Evolutionary conservation across 2,329 filamentous ascomycete genomes (phyloP).

Genomic region (Xylariaceae sp.): DNA sequence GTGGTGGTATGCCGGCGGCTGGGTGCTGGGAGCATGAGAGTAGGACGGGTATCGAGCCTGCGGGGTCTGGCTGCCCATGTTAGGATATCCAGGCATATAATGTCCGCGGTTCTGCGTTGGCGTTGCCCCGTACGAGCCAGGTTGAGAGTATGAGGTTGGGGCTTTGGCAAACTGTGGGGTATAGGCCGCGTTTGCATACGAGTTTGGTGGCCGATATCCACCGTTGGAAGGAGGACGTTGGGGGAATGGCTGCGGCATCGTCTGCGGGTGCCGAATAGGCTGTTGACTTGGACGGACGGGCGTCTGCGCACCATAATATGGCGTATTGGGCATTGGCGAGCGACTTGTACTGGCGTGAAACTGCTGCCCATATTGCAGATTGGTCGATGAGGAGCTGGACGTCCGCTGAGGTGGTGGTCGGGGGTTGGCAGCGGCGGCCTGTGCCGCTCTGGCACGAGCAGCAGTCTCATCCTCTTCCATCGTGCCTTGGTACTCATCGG

Average conservation of each 20-base stretch:
- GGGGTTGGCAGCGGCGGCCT: constrained; percentile 30
- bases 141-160: constrained; percentile 44
- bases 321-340: constrained; percentile 33
- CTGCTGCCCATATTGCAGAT: constrained; percentile 34
- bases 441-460: constrained; percentile 39
- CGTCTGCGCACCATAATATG: constrained; percentile 37
- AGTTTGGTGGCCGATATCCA: constrained; percentile 42
- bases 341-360: constrained; percentile 40
- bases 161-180: constrained; percentile 44
- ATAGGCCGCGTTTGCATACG: constrained; percentile 34
- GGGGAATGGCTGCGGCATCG: constrained; percentile 29
- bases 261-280: constrained; percentile 30
- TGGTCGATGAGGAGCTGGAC: constrained; percentile 34
- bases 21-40: constrained; percentile 17
- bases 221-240: constrained; percentile 30
- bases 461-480: constrained; percentile 76
- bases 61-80: constrained; percentile 33
- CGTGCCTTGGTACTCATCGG: constrained; percentile 65
- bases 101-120: constrained; percentile 36
- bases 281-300: constrained; percentile 32
- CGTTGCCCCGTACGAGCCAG: constrained; percentile 37
- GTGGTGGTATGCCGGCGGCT: constrained; percentile 16
- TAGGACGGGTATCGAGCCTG: constrained; percentile 23
- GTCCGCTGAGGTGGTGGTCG: constrained; percentile 29
- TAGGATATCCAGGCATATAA: constrained; percentile 30